Base-by-base conservation (phyloP, 768 basidiomycete species). In the Tubosaeta brunneosetosa region DNA sequence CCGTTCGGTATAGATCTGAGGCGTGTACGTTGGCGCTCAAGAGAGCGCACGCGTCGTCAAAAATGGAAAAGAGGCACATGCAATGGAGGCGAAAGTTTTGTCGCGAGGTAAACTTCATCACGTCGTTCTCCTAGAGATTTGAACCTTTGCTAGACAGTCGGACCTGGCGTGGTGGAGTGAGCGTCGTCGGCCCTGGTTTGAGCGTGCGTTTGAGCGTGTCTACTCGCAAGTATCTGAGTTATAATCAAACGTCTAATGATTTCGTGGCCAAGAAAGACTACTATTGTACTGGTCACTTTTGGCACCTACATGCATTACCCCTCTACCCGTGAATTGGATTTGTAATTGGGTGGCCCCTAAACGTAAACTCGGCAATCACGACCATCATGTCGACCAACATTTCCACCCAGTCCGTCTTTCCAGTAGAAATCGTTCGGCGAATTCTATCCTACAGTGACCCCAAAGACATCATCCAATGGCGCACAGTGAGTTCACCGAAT, bases 11-110 rank as follows among this genome's bases (percentile, higher is more conserved):
- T 59, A 73, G 77, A 29, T 67, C 71, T 22, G 83, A 85, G 62
- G 73, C 73, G 25, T 86, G 84, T 55, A 75, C 80, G 37, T 66
- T 78, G 13, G 65, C 72, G 14, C 61, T 73, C 42, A 78, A 77
- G 64, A 72, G 77, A 47, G 60, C 59, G 16, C 63, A 62, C 22
- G 66, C 66, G 12, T 61, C 67, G 47, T 61, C 69, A 44, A 71
- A 65, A 26, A 65, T 67, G 25, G 72, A 73, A 45, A 75, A 71
- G 52, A 69, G 69, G 60, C 78, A 71, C 47, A 61, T 76, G 46
- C 73, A 78, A 6, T 83, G 83, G 84, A 67, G 79, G 44, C 81
- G 77, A 58, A 72, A 72, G n/a, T 77, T 79, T 26, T 86, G 84
- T 63, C 69, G 73, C 4, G 74, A 78, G 68, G 80, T 75, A 62